Evolutionary conservation across 2,329 filamentous ascomycete species (phyloP), one percentile per base, ranked within the genome.

Genomic region (Penicillium verrucosum): DNA sequence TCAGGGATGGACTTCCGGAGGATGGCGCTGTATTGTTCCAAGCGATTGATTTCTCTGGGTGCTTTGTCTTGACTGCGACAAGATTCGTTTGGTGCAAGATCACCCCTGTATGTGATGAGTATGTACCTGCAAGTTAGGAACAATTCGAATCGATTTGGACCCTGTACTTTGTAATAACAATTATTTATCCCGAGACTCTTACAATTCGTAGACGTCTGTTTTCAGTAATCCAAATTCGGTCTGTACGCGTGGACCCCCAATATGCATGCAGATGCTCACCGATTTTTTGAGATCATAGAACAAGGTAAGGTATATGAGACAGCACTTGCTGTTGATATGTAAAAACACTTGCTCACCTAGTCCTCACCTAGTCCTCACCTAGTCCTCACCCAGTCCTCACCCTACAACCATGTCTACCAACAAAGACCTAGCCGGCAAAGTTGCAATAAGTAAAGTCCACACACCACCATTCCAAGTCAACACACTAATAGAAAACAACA

Each of bases 391-490:
- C 2, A 16, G 3, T 45, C 34, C 29, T 23, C 40, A 10, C 30
- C 10, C 41, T 18, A 7, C n/a, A 53, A 27, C 34, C 36, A 64
- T 65, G 63, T 38, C 62, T 4, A 54, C 42, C 7, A 64, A 57
- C 51, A 50, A 58, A 49, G 51, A 58, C 16, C 54, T 65, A 11
- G 38, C 57, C 5, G 63, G 63, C 46, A 65, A 65, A 58, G 62
- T 65, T 14, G 63, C 62, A 23, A 42, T 65, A 34, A 50, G 62
- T 63, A 64, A 23, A 2, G 14, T 11, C 21, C 4, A 27, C 6
- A 21, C 12, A 9, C n/a, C 32, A 37, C 8, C 5, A 40, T 23
- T 3, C n/a, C 10, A 36, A 36, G 14, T 16, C 29, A 37, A 27
- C 7, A 54, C 16, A 38, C 36, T 41, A 43, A 48, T 6, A 23